Evolutionary conservation across 768 basidiomycete species (phyloP).

Genomic region (Cyclocybe cylindracea): DNA sequence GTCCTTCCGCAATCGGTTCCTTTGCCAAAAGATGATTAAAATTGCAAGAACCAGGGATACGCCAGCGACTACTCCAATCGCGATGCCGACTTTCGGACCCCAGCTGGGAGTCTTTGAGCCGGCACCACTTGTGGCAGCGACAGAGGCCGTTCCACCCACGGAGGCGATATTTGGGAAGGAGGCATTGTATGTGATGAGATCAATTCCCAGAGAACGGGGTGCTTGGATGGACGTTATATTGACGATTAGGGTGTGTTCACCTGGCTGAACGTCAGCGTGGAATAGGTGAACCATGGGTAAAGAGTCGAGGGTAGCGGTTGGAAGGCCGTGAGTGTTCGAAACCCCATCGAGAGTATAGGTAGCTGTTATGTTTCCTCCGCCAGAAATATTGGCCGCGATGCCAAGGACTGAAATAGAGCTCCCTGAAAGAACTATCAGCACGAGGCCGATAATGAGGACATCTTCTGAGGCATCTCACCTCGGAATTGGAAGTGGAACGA

Average conservation of each 20-base stretch:
- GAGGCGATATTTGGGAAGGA: conserved; percentile 25
- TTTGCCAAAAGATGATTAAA: conserved; percentile 13
- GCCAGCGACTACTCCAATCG: conserved; percentile 16
- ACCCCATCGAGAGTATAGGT: conserved; percentile 38
- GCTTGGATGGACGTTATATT: conserved; percentile 36
- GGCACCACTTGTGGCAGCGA: background rate
- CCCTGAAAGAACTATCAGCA: conserved; percentile 24
- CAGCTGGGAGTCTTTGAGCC: background rate
- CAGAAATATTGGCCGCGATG: conserved; percentile 27
- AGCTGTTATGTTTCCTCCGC: conserved; percentile 30
- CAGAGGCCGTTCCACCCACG: conserved; percentile 1
- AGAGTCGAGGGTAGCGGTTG: conserved; percentile 26
- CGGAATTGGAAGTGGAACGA: conserved; percentile 33
- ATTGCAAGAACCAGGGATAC: conserved; percentile 9
- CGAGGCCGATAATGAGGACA: background rate
- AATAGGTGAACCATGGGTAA: conserved; percentile 37
- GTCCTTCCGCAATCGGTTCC: conserved; percentile 3
- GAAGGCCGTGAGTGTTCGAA: conserved; percentile 21
- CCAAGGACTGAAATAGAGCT: conserved; percentile 38
- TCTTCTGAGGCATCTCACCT: conserved; percentile 23
- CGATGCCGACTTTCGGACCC: conserved; percentile 17
- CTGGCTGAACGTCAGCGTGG: conserved; percentile 32
- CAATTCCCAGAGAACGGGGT: conserved; percentile 34
- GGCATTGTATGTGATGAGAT: conserved; percentile 41
- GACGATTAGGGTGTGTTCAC: conserved; percentile 36